Conservation (phyloP, 83 land plant species). For the Picea abies region DNA sequence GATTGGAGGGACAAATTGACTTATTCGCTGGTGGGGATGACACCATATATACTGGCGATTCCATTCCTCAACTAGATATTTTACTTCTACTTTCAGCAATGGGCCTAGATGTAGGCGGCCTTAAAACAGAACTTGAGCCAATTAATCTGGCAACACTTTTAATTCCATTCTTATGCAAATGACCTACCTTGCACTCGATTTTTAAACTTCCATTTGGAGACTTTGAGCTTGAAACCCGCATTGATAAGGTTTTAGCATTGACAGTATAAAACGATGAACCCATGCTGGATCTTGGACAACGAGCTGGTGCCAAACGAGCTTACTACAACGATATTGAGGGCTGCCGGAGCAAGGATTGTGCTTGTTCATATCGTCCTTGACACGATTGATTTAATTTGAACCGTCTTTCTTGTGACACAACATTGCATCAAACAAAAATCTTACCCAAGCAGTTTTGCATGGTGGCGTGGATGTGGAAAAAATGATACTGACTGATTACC, state of each 20-base stretch:
- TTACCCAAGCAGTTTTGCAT: no score
- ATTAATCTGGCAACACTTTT: slow-evolving; percentile 25
- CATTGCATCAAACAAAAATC: neutral
- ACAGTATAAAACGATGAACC: slow-evolving; percentile 1
- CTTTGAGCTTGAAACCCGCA: slow-evolving; percentile 6
- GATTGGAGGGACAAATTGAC: slow-evolving; percentile 21
- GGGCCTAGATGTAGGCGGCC: slow-evolving; percentile 6
- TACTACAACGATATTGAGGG: neutral
- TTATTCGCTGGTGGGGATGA: slow-evolving; percentile 15
- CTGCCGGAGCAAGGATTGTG: neutral
- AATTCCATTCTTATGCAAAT: no score
- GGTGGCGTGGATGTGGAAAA: no score
- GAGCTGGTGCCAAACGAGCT: neutral
- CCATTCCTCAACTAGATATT: slow-evolving; percentile 21
- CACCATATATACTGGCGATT: slow-evolving; percentile 9
- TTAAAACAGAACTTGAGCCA: slow-evolving; percentile 15
- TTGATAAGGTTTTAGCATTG: slow-evolving; percentile 2
- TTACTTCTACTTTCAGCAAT: slow-evolving; percentile 11
- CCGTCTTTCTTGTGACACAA: slow-evolving; percentile 2
- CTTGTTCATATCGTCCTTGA: slow-evolving; percentile 2
- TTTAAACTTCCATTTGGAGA: slow-evolving; percentile 11
- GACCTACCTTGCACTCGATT: neutral
- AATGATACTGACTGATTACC: no score
- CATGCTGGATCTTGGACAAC: neutral
- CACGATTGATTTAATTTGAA: slow-evolving; percentile 7